A percentile compares a stretch with the other conserved stretches of the same genome.
Conservation (phyloP, 352 stramenopile species). For the Pythium phragmitis region DNA sequence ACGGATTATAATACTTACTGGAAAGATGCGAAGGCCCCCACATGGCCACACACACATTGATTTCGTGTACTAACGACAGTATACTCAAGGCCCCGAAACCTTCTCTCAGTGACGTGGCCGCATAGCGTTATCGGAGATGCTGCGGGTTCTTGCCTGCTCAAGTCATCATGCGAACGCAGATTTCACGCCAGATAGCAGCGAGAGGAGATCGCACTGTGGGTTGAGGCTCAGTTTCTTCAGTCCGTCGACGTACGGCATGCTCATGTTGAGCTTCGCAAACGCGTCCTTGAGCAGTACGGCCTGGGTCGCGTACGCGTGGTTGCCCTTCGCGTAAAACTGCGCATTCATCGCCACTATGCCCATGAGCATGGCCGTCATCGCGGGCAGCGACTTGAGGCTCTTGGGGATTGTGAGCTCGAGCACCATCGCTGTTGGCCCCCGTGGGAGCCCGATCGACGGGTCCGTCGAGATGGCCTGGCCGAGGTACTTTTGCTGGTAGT, state of each 20-base stretch:
- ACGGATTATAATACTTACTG: no score
- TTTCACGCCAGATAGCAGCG: conserved; percentile 1
- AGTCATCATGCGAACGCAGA: no score
- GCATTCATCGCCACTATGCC: conserved; percentile 12
- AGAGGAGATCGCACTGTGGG: conserved; percentile 27
- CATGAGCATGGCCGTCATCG: conserved; percentile 8
- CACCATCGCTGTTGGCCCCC: conserved; percentile 7
- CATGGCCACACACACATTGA: no score
- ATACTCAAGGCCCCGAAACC: no score
- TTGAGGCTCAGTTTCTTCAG: conserved; percentile 28
- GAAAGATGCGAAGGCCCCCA: no score
- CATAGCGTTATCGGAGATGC: no score
- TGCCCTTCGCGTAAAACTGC: conserved; percentile 28
- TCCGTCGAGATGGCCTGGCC: conserved; percentile 19
- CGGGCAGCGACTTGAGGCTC: conserved; percentile 1
- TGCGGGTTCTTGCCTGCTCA: no score
- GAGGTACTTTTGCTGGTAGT: conserved; percentile 20
- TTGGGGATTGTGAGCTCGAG: conserved; percentile 18
- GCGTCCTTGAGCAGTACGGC: conserved; percentile 24
- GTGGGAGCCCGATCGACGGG: conserved; percentile 8
- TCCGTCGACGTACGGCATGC: conserved; percentile 26
- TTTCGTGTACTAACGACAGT: no score
- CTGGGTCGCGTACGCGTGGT: conserved; percentile 28
- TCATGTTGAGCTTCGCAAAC: conserved; percentile 33
- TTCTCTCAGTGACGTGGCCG: no score